Base-by-base conservation (phyloP, 306 rosid species). In the Vachellia collinsii region DNA sequence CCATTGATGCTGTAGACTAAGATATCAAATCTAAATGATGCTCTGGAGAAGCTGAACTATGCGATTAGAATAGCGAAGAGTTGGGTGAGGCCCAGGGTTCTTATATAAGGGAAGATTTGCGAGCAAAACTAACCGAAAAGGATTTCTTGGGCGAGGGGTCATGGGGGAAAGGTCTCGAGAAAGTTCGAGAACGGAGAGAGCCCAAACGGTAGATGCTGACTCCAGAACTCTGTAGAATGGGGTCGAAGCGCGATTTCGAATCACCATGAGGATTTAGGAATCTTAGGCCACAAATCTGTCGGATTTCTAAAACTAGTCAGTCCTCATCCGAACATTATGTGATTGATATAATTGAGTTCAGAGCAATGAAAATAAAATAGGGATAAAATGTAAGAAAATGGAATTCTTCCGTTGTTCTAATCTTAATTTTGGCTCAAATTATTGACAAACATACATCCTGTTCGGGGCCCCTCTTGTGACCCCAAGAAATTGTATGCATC, bases 71-170 rank as follows among this genome's bases (percentile, higher is more conserved):
- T 3, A 4, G 25, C 4, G 14, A 1, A 0, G 1, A 0, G 1
- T 1, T 3, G 5, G 1, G 14, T 3, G 56, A 0, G n/a, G 53
- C 3, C 12, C 13, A 0, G 22, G 42, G 22, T 3, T 46, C 46
- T 70, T 70, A 70, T 23, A 70, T 1, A 46, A 22, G 22, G 19
- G 20, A 6, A 22, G 72, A 43, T 39, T 39, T 10, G 72, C 7
- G 56, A 14, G 56, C 43, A 64, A 64, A 12, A 6, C 1, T 0
- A 0, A 20, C 64, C 36, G 6, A 12, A 13, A 14, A n/a, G 0
- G 11, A 14, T 68, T 41, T n/a, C 74, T 70, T 70, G 39, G 56
- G 39, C 0, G n/a, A 70, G 34, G 74, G 74, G 56, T 44, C 48
- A 70, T 1, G 43, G 71, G 9, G 11, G 50, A 22, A 23, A 3